Evolutionary conservation across 352 stramenopile species (phyloP).

Genomic region (Thraustochytrium sp.): DNA sequence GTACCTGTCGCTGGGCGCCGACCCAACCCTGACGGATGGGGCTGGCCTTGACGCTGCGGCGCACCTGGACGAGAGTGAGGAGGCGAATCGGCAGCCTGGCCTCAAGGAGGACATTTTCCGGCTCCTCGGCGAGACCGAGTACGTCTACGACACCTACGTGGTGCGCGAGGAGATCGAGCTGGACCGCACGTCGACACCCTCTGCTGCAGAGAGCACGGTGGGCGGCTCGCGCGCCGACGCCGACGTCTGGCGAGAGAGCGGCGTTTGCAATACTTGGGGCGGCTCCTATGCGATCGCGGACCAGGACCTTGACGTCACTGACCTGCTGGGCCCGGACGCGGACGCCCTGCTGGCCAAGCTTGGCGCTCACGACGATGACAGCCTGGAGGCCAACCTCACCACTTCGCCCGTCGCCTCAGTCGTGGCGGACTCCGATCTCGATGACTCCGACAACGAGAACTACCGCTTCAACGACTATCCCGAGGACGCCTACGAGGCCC

Average conservation of each 20-base stretch:
- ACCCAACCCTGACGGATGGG: neutral
- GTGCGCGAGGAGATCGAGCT: neutral
- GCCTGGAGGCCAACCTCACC: neutral
- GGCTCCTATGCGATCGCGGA: neutral
- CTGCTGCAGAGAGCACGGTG: neutral
- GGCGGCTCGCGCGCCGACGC: neutral
- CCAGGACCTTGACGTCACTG: neutral
- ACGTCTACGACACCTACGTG: conserved; percentile 36
- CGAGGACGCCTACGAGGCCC: neutral
- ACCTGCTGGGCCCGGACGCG: neutral
- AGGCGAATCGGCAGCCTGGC: neutral
- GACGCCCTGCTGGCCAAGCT: neutral
- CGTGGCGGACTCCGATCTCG: neutral
- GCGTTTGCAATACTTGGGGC: neutral
- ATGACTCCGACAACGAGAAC: conserved; percentile 17
- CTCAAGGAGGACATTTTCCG: neutral
- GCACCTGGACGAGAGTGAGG: neutral
- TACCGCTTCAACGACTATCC: conserved; percentile 42
- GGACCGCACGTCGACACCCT: neutral
- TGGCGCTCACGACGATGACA: neutral
- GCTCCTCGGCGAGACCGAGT: conserved; percentile 4
- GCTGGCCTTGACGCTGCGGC: neutral
- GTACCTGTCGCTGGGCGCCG: neutral
- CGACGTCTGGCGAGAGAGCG: neutral
- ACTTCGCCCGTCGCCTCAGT: neutral